Conservation (phyloP, 2,329 filamentous ascomycete species). For the Epichloe elymi region DNA sequence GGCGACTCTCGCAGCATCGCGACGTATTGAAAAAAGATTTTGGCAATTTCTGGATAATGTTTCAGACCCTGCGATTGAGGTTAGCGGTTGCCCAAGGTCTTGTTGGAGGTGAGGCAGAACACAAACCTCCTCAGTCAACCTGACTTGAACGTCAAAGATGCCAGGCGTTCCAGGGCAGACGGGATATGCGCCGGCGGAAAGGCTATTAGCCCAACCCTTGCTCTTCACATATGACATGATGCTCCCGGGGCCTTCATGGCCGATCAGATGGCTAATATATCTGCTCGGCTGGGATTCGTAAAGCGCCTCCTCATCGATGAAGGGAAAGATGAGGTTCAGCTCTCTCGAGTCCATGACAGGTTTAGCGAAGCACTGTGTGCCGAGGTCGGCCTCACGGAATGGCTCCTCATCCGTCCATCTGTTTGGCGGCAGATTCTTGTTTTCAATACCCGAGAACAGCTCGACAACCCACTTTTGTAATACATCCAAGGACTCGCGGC, state of each 20-base stretch:
- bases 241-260: conserved; percentile 85
- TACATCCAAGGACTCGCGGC: conserved; percentile 68
- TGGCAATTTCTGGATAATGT: conserved; percentile 69
- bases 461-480: conserved; percentile 75
- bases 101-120: background rate
- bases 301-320: conserved; percentile 68
- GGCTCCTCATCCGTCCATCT: conserved; percentile 40
- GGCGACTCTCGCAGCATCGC: conserved; percentile 67
- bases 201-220: conserved; percentile 77
- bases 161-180: conserved; percentile 67
- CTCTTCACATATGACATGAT: conserved; percentile 81
- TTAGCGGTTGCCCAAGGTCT: conserved; percentile 1
- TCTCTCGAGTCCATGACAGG: conserved; percentile 80
- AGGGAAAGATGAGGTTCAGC: conserved; percentile 71
- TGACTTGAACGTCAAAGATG: conserved; percentile 67
- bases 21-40: conserved; percentile 83
- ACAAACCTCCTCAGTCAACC: conserved; percentile 65
- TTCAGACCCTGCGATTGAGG: conserved; percentile 42
- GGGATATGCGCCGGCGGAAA: conserved; percentile 63
- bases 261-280: conserved; percentile 80
- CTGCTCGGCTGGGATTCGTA: conserved; percentile 72
- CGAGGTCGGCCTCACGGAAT: conserved; percentile 34
- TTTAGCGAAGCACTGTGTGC: conserved; percentile 71
- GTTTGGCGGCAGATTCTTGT: conserved; percentile 61
- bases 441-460: conserved; percentile 66